These are phyloP conservation scores for Phytophthora brassicae DNA, from an alignment of 352 stramenopile species.

Conservation along the genomic window DNA sequence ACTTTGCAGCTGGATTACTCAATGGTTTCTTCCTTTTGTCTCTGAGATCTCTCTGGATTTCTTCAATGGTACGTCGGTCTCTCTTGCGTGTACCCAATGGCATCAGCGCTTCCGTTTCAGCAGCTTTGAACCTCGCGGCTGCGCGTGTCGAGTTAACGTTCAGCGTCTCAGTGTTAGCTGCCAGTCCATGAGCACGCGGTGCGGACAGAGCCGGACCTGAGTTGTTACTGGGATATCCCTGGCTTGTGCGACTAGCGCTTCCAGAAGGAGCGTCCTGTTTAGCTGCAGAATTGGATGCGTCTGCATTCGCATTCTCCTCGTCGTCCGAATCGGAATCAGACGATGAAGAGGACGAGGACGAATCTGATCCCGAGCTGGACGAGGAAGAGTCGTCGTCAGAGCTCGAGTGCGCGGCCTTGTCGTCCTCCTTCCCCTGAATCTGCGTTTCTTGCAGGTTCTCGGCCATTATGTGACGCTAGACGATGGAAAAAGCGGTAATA, in stretches of 20 bases:
- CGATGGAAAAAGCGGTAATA: not conserved
- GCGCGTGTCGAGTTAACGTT: constrained; percentile 79
- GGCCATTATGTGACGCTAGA: constrained; percentile 23
- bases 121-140: constrained; percentile 58
- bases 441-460: constrained; percentile 31
- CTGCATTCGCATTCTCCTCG: constrained; percentile 14
- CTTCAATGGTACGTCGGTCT: constrained; percentile 86
- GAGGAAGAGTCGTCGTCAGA: constrained; percentile 79
- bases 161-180: constrained; percentile 43
- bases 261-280: constrained; percentile 11
- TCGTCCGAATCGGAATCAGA: constrained; percentile 81
- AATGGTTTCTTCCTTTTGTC: constrained; percentile 63
- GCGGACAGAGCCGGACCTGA: constrained; percentile 30
- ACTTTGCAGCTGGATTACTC: constrained; percentile 26
- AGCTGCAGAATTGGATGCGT: not conserved
- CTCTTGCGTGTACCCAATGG: constrained; percentile 83
- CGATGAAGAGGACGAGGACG: constrained; percentile 73
- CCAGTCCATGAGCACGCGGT: constrained; percentile 33
- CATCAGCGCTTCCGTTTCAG: constrained; percentile 57
- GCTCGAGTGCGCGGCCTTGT: constrained; percentile 61
- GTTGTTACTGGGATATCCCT: constrained; percentile 5
- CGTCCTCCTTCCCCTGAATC: constrained; percentile 33
- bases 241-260: constrained; percentile 13
- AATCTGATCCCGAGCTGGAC: constrained; percentile 67
- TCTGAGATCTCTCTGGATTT: constrained; percentile 82